phyloP scores from a whole-genome alignment of 495 filamentous ascomycete genomes.

The Collariella sp. region DNA sequence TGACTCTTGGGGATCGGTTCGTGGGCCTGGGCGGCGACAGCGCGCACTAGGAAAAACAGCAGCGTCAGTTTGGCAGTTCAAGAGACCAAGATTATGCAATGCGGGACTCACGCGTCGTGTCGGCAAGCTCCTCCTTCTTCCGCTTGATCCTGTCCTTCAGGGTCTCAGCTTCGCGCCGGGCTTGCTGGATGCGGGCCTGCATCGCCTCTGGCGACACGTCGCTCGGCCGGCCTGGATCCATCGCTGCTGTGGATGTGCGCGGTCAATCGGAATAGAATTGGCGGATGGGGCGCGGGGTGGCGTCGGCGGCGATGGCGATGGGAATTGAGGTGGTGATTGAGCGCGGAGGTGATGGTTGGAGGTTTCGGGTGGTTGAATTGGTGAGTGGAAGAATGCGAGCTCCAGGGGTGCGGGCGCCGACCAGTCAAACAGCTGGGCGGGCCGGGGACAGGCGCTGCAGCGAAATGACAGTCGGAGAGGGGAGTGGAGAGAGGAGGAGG shows the following conservation, averaged over 20 bases:
- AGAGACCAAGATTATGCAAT: background rate
- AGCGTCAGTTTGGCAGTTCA: conserved; percentile 2
- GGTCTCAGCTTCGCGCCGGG: conserved; percentile 93
- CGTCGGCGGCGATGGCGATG: conserved; percentile 17
- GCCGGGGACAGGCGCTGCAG: conserved; percentile 23
- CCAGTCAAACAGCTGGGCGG: conserved; percentile 31
- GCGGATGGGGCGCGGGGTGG: conserved; percentile 9
- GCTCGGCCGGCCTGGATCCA: conserved; percentile 45
- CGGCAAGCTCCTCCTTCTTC: conserved; percentile 98
- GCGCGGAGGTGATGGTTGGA: conserved; percentile 12
- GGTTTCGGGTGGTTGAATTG: conserved; percentile 23
- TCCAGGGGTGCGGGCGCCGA: conserved; percentile 27
- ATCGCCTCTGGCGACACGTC: conserved; percentile 54
- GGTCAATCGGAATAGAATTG: conserved; percentile 20
- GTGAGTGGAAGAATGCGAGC: conserved; percentile 26
- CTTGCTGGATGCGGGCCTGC: conserved; percentile 81
- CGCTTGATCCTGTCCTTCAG: conserved; percentile 98
- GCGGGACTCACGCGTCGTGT: conserved; percentile 78
- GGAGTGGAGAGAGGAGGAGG: conserved; percentile 25
- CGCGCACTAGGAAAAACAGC: conserved; percentile 58
- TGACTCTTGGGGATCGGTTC: conserved; percentile 83
- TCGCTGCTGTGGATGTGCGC: conserved; percentile 20
- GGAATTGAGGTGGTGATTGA: conserved; percentile 24
- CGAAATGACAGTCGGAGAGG: conserved; percentile 30
- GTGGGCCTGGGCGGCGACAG: conserved; percentile 79